These are phyloP conservation scores for Saccharomycopsis schoenii DNA, from an alignment of 805 yeast genomes.

Conservation along the genomic window DNA sequence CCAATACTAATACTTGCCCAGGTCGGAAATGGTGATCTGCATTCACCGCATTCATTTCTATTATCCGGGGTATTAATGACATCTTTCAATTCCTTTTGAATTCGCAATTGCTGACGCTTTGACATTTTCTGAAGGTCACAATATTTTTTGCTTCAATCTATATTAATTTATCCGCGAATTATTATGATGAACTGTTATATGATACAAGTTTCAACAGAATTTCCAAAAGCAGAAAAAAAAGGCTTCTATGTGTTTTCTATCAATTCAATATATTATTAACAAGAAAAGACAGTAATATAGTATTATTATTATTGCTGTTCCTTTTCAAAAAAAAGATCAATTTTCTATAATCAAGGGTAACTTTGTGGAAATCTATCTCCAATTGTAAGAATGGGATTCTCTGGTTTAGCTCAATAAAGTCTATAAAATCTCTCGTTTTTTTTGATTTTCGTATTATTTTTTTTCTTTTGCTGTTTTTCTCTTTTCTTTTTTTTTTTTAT, in stretches of 20 bases:
- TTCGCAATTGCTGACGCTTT: conserved; percentile 32
- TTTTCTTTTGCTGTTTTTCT: too few species aligned
- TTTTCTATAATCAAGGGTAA: too few species aligned
- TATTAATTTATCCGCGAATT: neutral
- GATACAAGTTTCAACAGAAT: too few species aligned
- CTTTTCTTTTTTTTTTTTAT: too few species aligned
- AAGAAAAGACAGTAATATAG: neutral
- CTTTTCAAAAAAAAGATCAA: too few species aligned
- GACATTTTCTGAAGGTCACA: conserved; percentile 21
- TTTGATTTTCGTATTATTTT: too few species aligned
- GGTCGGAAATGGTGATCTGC: conserved; percentile 56
- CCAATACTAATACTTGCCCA: conserved; percentile 37
- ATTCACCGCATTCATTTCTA: conserved; percentile 70
- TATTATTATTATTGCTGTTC: too few species aligned
- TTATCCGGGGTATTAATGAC: conserved; percentile 51
- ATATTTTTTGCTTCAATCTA: neutral
- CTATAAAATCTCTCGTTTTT: too few species aligned
- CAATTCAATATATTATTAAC: neutral
- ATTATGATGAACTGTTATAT: neutral
- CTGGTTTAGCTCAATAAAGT: too few species aligned
- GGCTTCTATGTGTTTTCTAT: neutral
- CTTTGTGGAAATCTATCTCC: too few species aligned
- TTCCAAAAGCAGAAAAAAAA: too few species aligned
- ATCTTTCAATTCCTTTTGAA: conserved; percentile 45
- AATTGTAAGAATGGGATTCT: too few species aligned